These are phyloP conservation scores for Botrytis galanthina DNA, from an alignment of 2,329 filamentous ascomycete genomes.

Conservation along the genomic window DNA sequence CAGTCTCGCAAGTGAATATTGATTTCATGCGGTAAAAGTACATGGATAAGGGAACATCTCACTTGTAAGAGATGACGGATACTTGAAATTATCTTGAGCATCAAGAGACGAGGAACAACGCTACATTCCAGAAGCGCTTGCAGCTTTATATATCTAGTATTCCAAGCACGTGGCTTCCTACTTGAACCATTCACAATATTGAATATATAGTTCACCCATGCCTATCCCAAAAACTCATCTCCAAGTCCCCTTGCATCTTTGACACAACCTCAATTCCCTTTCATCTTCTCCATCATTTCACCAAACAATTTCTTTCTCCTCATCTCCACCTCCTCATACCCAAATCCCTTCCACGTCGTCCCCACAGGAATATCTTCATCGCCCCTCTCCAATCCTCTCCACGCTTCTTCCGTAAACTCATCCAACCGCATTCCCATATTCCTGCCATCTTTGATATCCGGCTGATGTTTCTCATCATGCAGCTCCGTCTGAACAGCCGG, in stretches of 20 bases:
- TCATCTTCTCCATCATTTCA: neutral
- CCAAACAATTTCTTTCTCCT: conserved; percentile 4
- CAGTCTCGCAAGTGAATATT: neutral
- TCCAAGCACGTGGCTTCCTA: neutral
- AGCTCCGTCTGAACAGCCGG: conserved; percentile 42
- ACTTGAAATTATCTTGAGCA: neutral
- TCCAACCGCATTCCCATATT: conserved; percentile 50
- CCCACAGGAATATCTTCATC: conserved; percentile 30
- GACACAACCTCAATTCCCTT: neutral
- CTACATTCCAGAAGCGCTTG: neutral
- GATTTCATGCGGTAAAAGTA: neutral
- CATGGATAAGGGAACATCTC: too few species aligned
- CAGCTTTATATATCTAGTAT: neutral
- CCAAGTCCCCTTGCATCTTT: too few species aligned
- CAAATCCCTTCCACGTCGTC: conserved; percentile 8
- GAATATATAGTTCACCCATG: neutral
- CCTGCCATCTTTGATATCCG: conserved; percentile 44
- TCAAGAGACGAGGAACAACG: neutral
- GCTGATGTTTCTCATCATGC: conserved; percentile 45
- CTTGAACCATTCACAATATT: neutral
- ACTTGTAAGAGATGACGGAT: neutral
- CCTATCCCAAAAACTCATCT: neutral
- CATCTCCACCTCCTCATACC: conserved; percentile 3
- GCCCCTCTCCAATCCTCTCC: conserved; percentile 26
- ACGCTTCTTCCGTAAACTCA: conserved; percentile 43